Evolutionary conservation across 257 asterid species (phyloP).

Genomic region (Solanum chmielewskii): DNA sequence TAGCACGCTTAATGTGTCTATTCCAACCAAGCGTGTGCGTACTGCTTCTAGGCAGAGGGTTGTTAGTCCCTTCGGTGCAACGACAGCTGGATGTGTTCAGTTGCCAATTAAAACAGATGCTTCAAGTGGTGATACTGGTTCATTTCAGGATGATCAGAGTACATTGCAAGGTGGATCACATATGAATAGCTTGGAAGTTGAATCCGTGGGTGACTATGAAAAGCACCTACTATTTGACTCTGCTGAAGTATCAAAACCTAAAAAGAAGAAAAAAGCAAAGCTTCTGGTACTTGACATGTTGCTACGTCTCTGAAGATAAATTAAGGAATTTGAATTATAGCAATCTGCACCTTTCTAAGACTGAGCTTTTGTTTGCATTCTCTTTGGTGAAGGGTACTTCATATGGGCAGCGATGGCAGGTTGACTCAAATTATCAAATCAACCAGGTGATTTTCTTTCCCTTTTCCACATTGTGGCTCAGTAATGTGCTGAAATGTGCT

Average conservation of each 20-base stretch:
- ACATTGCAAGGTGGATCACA: constrained; percentile 57
- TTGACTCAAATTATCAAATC: constrained; percentile 52
- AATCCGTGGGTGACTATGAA: constrained; percentile 63
- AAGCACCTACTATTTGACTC: constrained; percentile 54
- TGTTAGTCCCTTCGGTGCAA: constrained; percentile 59
- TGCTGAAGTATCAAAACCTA: constrained; percentile 63
- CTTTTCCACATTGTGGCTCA: not conserved
- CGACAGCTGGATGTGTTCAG: constrained; percentile 56
- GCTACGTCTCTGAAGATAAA: not conserved
- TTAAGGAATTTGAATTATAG: constrained; percentile 2
- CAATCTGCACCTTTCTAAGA: not conserved
- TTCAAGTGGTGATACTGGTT: constrained; percentile 92
- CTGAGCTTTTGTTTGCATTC: not conserved
- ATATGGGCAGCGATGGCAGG: constrained; percentile 71
- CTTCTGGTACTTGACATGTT: constrained; percentile 39
- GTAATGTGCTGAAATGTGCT: not conserved
- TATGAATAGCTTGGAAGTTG: constrained; percentile 58
- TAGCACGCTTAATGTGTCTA: constrained; percentile 61
- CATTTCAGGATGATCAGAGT: constrained; percentile 90
- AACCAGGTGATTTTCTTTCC: constrained; percentile 59
- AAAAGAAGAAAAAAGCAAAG: constrained; percentile 84
- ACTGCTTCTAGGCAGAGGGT: constrained; percentile 81
- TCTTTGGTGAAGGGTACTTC: constrained; percentile 43
- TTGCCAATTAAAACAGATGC: constrained; percentile 68
- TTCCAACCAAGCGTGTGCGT: constrained; percentile 90